Evolutionary conservation across 441 rosid species (phyloP).

Genomic region (Erodium moschatum): DNA sequence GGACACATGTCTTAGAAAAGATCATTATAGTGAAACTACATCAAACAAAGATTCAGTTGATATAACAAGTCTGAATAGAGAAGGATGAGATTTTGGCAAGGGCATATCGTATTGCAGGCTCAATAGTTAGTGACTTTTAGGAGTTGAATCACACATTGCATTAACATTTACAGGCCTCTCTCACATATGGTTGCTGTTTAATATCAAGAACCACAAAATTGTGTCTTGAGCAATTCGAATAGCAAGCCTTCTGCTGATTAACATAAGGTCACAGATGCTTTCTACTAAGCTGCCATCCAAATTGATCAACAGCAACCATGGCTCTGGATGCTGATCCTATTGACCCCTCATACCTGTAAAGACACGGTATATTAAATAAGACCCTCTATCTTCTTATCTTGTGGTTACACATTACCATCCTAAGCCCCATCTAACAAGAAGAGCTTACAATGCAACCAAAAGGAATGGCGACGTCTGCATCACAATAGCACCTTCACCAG

Average conservation of each 20-base stretch:
- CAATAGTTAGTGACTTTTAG: background rate
- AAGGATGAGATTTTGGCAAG: background rate
- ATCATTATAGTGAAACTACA: background rate
- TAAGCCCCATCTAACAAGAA: background rate
- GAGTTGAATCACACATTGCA: background rate
- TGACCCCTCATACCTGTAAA: slow-evolving; percentile 67
- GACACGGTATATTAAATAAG: background rate
- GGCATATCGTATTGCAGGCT: background rate
- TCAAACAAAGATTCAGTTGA: slow-evolving; percentile 2
- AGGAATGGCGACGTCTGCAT: slow-evolving; percentile 57
- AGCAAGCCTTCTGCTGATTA: background rate
- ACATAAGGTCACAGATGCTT: slow-evolving; percentile 35
- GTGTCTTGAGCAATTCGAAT: background rate
- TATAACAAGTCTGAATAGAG: background rate
- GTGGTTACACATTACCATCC: background rate
- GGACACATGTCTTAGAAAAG: background rate
- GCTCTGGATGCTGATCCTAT: slow-evolving; percentile 67
- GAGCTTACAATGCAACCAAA: slow-evolving; percentile 63
- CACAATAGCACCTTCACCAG: slow-evolving; percentile 77
- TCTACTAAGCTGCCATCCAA: slow-evolving; percentile 46
- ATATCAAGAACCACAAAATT: background rate
- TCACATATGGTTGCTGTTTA: background rate
- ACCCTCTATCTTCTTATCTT: background rate
- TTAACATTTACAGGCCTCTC: background rate
- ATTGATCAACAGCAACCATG: slow-evolving; percentile 60